Evolutionary conservation across 306 rosid species (phyloP), one percentile per base, ranked within the genome.

Genomic region (Lotus japonicus): DNA sequence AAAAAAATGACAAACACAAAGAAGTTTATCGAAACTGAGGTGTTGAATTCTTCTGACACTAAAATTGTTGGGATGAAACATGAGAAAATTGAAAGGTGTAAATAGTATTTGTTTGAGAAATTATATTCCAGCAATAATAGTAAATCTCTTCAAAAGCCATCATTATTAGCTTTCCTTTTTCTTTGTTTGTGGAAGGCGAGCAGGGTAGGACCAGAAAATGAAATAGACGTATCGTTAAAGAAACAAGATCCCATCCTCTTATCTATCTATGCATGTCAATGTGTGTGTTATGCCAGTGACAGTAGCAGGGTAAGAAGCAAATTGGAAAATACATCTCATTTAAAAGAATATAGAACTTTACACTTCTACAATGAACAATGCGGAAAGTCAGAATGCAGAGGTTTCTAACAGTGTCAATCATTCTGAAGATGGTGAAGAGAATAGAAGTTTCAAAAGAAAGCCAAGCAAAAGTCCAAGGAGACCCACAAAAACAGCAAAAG

Each of bases 381-480:
- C 39, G 51, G 21, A 72, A 61, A 73, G 54, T 57, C 51, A 50
- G 80, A 54, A 52, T 71, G 68, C 52, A 73, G 74, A 77, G 57
- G 72, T 63, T 57, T 63, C 15, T 10, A 58, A 60, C 23, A 39
- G 58, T 39, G 14, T 38, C 26, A 61, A 66, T 82, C 83, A 82
- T 84, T 81, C 76, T 17, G 81, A 76, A 50, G 94, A 58, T 7
- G 95, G 87, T 59, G 86, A 83, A 66, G 97, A 86, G 72, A 80
- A 82, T 31, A 85, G 56, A 51, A 94, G 80, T 68, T 84, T 94
- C 78, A 94, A 66, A 60, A 94, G 89, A 74, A 88, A 88, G 77
- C 99, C 96, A 53, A 86, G 87, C 87, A 85, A 71, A 74, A 82
- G 58, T 54, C 97, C 97, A 35, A 94, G 82, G n/a, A 94, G 28